These are phyloP conservation scores for Paraglomus brasilianum DNA, from an alignment of 192 early-diverging fungal genomes.

Conservation along the genomic window DNA sequence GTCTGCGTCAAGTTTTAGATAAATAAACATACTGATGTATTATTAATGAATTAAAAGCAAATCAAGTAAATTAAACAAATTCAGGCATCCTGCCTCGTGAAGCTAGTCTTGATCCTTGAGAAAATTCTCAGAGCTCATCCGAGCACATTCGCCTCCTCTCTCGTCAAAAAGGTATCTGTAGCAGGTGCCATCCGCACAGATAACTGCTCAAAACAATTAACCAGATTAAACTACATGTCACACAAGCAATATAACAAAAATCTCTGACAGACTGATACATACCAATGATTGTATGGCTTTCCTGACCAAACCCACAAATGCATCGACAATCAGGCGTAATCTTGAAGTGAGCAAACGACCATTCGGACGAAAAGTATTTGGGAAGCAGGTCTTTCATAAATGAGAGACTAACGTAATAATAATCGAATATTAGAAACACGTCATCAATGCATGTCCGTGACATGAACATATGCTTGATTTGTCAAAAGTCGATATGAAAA, in stretches of 20 bases:
- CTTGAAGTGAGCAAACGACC: constrained; percentile 89
- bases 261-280: constrained; percentile 11
- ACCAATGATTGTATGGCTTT: constrained; percentile 74
- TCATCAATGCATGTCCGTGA: background rate
- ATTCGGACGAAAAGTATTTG: constrained; percentile 93
- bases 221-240: background rate
- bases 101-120: no score
- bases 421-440: background rate
- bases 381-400: constrained; percentile 86
- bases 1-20: no score
- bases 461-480: background rate
- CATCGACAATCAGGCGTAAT: constrained; percentile 77
- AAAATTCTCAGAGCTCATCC: constrained; percentile 19
- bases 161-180: constrained; percentile 84
- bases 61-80: no score
- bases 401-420: constrained; percentile 33
- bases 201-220: constrained; percentile 39
- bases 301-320: constrained; percentile 76
- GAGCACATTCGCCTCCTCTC: constrained; percentile 64
- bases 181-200: constrained; percentile 86
- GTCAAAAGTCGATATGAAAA: constrained; percentile 7
- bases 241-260: background rate
- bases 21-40: no score
- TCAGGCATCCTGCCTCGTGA: no score
- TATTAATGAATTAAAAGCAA: no score